phyloP scores from a whole-genome alignment of 805 yeast genomes.

The Debaryomyces tyrocola region DNA sequence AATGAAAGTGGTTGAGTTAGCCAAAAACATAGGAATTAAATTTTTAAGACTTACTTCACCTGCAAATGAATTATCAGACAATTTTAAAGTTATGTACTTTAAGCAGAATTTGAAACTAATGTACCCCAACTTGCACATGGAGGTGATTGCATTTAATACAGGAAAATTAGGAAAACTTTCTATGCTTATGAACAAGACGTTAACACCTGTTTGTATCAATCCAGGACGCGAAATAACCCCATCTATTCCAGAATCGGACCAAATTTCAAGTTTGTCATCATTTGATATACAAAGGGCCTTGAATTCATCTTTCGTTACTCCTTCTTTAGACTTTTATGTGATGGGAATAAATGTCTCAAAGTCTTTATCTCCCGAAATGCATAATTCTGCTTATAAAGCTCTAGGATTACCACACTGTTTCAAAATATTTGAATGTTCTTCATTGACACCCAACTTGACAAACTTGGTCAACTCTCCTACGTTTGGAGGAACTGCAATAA shows the following conservation, averaged over 20 bases:
- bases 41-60: slow-evolving; percentile 6
- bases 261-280: not conserved
- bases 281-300: slow-evolving; percentile 8
- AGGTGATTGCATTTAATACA: slow-evolving; percentile 9
- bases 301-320: slow-evolving; percentile 9
- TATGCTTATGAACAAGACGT: slow-evolving; percentile 9
- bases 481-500: slow-evolving; percentile 16
- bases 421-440: slow-evolving; percentile 9
- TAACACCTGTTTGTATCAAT: slow-evolving; percentile 10
- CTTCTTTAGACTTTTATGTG: slow-evolving; percentile 10
- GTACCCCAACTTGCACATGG: slow-evolving; percentile 3
- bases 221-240: not conserved
- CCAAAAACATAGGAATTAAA: slow-evolving; percentile 4
- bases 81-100: slow-evolving; percentile 8
- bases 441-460: slow-evolving; percentile 4
- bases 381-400: slow-evolving; percentile 9
- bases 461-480: slow-evolving; percentile 8
- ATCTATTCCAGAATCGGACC: not conserved
- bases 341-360: slow-evolving; percentile 11
- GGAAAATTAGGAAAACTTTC: slow-evolving; percentile 12
- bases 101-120: not conserved
- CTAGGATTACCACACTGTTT: slow-evolving; percentile 13
- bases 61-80: slow-evolving; percentile 8
- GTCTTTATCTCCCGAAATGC: slow-evolving; percentile 12
- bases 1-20: slow-evolving; percentile 3